A percentile compares a stretch with the other conserved stretches of the same genome.
phyloP scores from a whole-genome alignment of 805 yeast genomes.

The Kodamaea sagamina region DNA sequence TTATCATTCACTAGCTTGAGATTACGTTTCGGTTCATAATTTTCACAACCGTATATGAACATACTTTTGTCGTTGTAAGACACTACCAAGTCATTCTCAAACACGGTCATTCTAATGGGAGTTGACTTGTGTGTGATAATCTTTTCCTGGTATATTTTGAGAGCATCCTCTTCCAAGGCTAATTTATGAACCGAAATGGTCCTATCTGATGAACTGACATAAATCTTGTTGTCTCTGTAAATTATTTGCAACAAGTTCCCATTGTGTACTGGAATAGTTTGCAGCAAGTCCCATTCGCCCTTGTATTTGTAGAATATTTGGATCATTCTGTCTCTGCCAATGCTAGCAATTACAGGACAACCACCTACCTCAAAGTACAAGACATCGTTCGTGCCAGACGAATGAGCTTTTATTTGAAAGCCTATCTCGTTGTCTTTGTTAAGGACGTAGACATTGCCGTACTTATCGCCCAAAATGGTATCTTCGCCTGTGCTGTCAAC shows the following conservation, averaged over 20 bases:
- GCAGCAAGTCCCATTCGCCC: constrained; percentile 51
- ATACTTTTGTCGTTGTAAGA: constrained; percentile 55
- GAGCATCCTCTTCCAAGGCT: constrained; percentile 19
- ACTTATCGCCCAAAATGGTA: constrained; percentile 47
- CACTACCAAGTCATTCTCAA: constrained; percentile 45
- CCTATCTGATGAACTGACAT: constrained; percentile 63
- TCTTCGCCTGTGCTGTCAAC: constrained; percentile 5
- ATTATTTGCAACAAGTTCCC: constrained; percentile 50
- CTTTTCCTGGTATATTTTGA: constrained; percentile 40
- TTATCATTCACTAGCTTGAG: constrained; percentile 44
- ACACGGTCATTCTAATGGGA: constrained; percentile 45
- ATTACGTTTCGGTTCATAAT: constrained; percentile 20
- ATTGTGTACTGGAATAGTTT: constrained; percentile 61
- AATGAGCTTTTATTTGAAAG: constrained; percentile 48
- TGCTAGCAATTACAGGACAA: constrained; percentile 31
- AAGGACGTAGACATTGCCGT: constrained; percentile 42
- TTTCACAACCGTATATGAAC: constrained; percentile 34
- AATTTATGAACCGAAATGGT: constrained; percentile 56
- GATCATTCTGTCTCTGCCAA: constrained; percentile 64
- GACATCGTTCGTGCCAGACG: constrained; percentile 52
- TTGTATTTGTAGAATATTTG: constrained; percentile 46
- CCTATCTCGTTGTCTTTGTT: constrained; percentile 17
- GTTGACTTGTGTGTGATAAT: constrained; percentile 52
- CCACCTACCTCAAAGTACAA: constrained; percentile 26
- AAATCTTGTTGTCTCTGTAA: constrained; percentile 34